Evolutionary conservation across 495 filamentous ascomycete species (phyloP).

Genomic region (Pseudomonodictys pantanalensis): DNA sequence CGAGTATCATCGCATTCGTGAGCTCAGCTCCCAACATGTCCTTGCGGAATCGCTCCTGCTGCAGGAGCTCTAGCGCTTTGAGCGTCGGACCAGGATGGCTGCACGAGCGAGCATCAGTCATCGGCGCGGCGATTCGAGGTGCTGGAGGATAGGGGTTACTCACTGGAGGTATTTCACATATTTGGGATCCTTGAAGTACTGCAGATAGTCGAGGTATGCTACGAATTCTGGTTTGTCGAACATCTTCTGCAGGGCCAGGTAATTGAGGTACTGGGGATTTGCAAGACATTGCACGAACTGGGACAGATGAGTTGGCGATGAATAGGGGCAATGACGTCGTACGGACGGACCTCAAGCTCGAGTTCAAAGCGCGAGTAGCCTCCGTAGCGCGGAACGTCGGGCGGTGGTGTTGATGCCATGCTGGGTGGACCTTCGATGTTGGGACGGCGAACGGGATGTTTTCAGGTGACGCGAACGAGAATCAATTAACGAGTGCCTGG

Average conservation of each 20-base stretch:
- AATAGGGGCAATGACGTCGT: background rate
- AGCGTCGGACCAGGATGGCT: constrained; percentile 79
- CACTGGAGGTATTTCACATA: constrained; percentile 73
- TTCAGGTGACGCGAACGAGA: too few species aligned
- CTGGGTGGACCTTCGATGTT: background rate
- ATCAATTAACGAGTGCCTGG: too few species aligned
- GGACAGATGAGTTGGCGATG: constrained; percentile 31
- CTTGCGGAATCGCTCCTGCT: constrained; percentile 76
- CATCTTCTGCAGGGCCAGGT: constrained; percentile 58
- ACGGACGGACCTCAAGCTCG: constrained; percentile 62
- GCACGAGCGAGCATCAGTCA: constrained; percentile 23
- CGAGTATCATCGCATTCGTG: constrained; percentile 58
- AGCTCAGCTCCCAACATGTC: constrained; percentile 77
- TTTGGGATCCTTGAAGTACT: constrained; percentile 78
- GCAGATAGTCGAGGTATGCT: constrained; percentile 78
- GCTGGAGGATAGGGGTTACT: background rate
- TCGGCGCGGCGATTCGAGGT: background rate
- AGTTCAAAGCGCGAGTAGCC: constrained; percentile 71
- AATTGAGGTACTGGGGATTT: constrained; percentile 79
- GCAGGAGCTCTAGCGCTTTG: constrained; percentile 74
- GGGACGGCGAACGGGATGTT: background rate
- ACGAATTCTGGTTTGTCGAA: constrained; percentile 66
- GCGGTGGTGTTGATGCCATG: constrained; percentile 7
- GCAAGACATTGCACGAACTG: constrained; percentile 85
- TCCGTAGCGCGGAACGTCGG: constrained; percentile 53